Base-by-base conservation (phyloP, 306 rosid genomes). In the Glycine latifolia region DNA sequence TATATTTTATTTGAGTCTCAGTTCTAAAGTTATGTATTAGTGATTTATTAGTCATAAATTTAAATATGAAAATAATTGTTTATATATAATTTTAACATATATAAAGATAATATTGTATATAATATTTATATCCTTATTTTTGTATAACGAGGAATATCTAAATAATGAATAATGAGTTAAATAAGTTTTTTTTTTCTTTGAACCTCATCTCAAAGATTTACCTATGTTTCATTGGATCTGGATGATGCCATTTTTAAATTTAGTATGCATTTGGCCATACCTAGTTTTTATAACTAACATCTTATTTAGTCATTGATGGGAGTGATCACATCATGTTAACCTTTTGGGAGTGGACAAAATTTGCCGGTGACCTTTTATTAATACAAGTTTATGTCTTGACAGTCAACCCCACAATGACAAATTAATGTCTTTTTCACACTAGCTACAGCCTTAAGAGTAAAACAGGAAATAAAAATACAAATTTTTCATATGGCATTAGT, bases 241-340 rank as follows among this genome's bases (percentile, higher is more conserved):
- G 35, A 17, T 17, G 9, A 9, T 1, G 2, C 9, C 1, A 1
- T 43, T 43, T 43, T 43, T 7, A 43, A 43, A 43, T 43, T 43
- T 43, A 43, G 47, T 43, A 7, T 43, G 11, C 16, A 63, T 13
- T 26, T 63, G 16, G 44, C 16, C 69, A 2, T 8, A 62, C 7
- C 4, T 62, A 37, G 5, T 35, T 20, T 8, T 66, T 39, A 39
- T 39, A 7, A 26, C 1, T 26, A 26, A 7, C 49, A 66, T 12
- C 16, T 35, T 11, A 63, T 35, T 63, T 12, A 6, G 47, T 13
- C 71, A 13, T 13, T 39, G 13, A 63, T 35, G 70, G 13, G 20
- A 37, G 17, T 63, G 71, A 66, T 66, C 71, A 39, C 71, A 66
- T 37, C 49, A 39, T 37, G 11, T 66, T 66, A 14, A 39, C 49